These are phyloP conservation scores for Apiotrichum porosum DNA, from an alignment of 1,284 basidiomycete genomes.

Conservation along the genomic window DNA sequence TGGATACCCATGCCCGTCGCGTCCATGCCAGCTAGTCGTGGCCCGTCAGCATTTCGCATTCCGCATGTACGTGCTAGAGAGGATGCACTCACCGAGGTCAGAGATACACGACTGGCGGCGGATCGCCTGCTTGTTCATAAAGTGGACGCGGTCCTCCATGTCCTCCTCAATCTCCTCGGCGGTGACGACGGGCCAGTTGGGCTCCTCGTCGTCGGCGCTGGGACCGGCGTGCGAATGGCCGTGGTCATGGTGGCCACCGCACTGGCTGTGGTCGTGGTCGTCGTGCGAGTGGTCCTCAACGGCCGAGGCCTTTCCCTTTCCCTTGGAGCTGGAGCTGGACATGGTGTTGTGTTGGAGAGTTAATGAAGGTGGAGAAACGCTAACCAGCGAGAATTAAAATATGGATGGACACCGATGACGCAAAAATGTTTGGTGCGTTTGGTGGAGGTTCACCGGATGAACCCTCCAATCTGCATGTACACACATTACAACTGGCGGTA, in stretches of 20 bases:
- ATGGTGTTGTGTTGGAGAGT: neutral
- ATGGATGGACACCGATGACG: no score
- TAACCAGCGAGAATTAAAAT: no score
- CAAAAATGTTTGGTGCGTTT: no score
- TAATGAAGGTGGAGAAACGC: no score
- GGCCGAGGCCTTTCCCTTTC: conserved; percentile 7
- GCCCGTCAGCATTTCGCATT: neutral
- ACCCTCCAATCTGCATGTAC: no score
- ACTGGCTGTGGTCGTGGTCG: conserved; percentile 1
- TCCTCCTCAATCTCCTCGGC: conserved; percentile 20
- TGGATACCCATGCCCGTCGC: conserved; percentile 21
- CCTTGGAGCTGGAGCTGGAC: conserved; percentile 2
- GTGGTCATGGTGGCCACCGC: neutral
- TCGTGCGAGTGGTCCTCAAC: neutral
- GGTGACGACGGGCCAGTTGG: conserved; percentile 15
- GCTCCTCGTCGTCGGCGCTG: neutral
- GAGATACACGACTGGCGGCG: conserved; percentile 17
- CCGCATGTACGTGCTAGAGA: no score
- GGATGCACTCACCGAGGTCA: conserved; percentile 21
- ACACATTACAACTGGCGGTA: no score
- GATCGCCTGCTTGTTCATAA: conserved; percentile 16
- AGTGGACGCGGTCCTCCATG: conserved; percentile 19
- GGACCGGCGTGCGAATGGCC: conserved; percentile 2
- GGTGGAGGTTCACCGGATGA: no score
- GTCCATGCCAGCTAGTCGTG: conserved; percentile 8